Conservation (phyloP, 2,329 filamentous ascomycete genomes). For the Blastomyces parvus region DNA sequence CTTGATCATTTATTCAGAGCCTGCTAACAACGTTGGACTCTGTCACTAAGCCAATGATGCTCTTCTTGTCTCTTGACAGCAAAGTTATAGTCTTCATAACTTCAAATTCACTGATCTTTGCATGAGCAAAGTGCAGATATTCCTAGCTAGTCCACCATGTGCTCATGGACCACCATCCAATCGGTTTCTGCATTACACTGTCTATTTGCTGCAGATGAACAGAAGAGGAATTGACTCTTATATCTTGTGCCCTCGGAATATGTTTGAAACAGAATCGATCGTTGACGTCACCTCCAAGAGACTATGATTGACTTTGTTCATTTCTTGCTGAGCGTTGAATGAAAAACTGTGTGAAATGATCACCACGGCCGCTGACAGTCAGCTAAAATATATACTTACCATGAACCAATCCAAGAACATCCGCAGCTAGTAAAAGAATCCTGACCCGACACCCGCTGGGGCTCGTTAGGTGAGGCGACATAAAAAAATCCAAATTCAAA, state of each 20-base stretch:
- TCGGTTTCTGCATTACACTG: neutral
- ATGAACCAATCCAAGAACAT: neutral
- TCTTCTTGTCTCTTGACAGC: too few relatives aligned
- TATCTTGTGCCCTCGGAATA: neutral
- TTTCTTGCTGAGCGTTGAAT: neutral
- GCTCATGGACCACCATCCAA: neutral
- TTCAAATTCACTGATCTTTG: neutral
- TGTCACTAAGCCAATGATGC: too few relatives aligned
- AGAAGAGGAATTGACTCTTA: neutral
- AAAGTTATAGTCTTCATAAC: too few relatives aligned
- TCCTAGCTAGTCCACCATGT: neutral
- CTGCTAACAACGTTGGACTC: too few relatives aligned
- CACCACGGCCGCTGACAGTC: neutral
- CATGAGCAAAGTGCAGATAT: neutral
- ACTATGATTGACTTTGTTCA: neutral
- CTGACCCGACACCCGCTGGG: neutral
- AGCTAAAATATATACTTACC: neutral
- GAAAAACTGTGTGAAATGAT: too few relatives aligned
- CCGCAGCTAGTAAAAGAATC: neutral
- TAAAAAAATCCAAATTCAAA: neutral
- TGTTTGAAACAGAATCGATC: neutral
- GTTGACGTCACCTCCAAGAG: neutral
- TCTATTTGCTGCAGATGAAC: neutral
- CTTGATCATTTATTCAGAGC: neutral
- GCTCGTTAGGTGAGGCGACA: neutral